Conservation (phyloP, 2,329 filamentous ascomycete genomes). For the Aschersonia sp. region DNA sequence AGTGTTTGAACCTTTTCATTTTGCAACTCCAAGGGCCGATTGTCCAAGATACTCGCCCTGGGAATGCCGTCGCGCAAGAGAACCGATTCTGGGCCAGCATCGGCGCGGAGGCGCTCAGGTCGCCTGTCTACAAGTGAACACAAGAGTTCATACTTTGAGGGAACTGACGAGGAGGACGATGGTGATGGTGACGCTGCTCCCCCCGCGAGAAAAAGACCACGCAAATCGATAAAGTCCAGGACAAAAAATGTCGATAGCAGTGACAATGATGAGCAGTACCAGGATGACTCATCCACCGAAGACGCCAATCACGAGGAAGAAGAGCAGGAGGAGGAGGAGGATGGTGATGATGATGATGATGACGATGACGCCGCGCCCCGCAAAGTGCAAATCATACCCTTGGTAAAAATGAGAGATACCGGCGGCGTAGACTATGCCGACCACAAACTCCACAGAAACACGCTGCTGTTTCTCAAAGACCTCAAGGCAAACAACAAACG, state of each 20-base stretch:
- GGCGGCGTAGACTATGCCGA: constrained; percentile 32
- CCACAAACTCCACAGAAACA: constrained; percentile 40
- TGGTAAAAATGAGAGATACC: constrained; percentile 19
- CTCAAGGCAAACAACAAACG: constrained; percentile 45
- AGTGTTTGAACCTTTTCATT: no score
- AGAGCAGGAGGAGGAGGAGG: constrained; percentile 7
- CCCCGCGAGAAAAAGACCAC: constrained; percentile 12
- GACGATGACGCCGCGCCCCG: constrained; percentile 22
- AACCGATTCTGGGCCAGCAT: neutral
- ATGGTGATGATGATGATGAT: constrained; percentile 16
- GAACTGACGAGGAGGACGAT: constrained; percentile 2
- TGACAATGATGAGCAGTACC: constrained; percentile 9
- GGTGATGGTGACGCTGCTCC: constrained; percentile 2
- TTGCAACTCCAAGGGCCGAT: no score
- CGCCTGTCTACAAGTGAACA: constrained; percentile 28
- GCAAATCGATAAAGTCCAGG: constrained; percentile 10
- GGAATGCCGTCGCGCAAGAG: constrained; percentile 2
- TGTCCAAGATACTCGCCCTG: no score
- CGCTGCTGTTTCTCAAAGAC: constrained; percentile 40
- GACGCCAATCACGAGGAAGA: constrained; percentile 9
- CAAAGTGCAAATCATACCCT: constrained; percentile 19
- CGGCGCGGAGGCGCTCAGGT: constrained; percentile 27
- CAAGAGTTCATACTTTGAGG: constrained; percentile 39
- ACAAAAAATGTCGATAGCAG: constrained; percentile 1
- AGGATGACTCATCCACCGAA: constrained; percentile 12